Percentiles rank a stretch among this genome's conserved stretches.
These are phyloP conservation scores for Phytophthora crassamura DNA, from an alignment of 352 stramenopile species.

Conservation along the genomic window DNA sequence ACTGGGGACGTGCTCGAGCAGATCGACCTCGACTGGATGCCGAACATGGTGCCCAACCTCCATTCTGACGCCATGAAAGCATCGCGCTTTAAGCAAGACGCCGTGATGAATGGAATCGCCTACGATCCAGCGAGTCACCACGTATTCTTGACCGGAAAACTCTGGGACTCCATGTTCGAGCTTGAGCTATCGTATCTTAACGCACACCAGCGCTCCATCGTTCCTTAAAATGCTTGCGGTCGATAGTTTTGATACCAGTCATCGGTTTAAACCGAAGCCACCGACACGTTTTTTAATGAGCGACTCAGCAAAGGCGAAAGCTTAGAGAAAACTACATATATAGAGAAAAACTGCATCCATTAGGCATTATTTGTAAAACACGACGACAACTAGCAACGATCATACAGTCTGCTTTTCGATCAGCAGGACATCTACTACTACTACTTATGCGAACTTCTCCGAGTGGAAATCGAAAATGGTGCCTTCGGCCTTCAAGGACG, in stretches of 20 bases:
- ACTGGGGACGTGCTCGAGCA: conserved; percentile 72
- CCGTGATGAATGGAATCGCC: conserved; percentile 92
- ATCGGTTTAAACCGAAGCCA: neutral
- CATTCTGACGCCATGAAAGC: conserved; percentile 53
- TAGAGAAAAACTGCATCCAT: conserved; percentile 14
- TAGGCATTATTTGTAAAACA: too few species aligned
- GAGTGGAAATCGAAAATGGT: conserved; percentile 80
- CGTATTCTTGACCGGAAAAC: conserved; percentile 81
- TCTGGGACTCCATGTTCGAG: conserved; percentile 89
- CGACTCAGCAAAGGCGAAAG: neutral
- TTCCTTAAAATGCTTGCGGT: conserved; percentile 3
- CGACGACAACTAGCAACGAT: conserved; percentile 17
- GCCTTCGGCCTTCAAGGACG: conserved; percentile 48
- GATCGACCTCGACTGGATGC: conserved; percentile 74
- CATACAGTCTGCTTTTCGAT: conserved; percentile 22
- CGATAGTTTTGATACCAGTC: neutral
- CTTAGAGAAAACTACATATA: neutral
- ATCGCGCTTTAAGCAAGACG: conserved; percentile 50
- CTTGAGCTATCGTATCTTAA: conserved; percentile 70
- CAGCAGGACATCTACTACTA: conserved; percentile 22
- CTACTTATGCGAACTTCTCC: conserved; percentile 72
- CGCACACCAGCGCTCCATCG: conserved; percentile 14
- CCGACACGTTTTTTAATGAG: too few species aligned
- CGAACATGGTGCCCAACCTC: conserved; percentile 66
- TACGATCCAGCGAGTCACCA: conserved; percentile 67